These are phyloP conservation scores for Sarocladiaceae sp. DNA, from an alignment of 2,329 filamentous ascomycete species.

Conservation along the genomic window DNA sequence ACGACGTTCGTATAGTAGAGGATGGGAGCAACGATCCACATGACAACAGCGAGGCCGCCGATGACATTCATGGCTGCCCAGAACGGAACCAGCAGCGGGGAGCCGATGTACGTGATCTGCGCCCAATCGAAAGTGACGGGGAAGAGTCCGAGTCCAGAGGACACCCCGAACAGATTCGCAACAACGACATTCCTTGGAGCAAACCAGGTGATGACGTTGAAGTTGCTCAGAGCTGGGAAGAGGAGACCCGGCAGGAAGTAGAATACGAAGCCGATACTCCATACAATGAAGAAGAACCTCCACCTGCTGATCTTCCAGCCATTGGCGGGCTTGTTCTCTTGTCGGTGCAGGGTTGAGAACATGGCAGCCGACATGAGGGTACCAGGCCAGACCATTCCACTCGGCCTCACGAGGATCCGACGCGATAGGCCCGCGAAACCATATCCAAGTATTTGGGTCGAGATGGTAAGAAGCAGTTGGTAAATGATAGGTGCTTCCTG, in stretches of 20 bases:
- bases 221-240: conserved; percentile 80
- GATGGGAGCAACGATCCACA: conserved; percentile 78
- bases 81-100: conserved; percentile 75
- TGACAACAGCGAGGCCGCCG: conserved; percentile 70
- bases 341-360: conserved; percentile 80
- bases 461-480: conserved; percentile 75
- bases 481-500: conserved; percentile 72
- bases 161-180: conserved; percentile 78
- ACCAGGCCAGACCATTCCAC: conserved; percentile 87
- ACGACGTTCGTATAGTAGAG: conserved; percentile 76
- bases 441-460: conserved; percentile 81
- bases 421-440: conserved; percentile 78
- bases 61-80: conserved; percentile 84
- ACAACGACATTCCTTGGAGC: conserved; percentile 80
- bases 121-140: conserved; percentile 89
- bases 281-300: conserved; percentile 76
- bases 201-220: conserved; percentile 85
- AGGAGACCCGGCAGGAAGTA: conserved; percentile 81
- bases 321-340: conserved; percentile 74
- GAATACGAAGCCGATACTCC: conserved; percentile 65
- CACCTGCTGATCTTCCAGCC: conserved; percentile 79
- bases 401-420: conserved; percentile 75
- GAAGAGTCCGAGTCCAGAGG: conserved; percentile 77
- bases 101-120: conserved; percentile 83
- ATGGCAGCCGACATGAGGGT: conserved; percentile 84